These are phyloP conservation scores for Fraxinus albicans DNA, from an alignment of 305 asterid genomes.

Conservation along the genomic window DNA sequence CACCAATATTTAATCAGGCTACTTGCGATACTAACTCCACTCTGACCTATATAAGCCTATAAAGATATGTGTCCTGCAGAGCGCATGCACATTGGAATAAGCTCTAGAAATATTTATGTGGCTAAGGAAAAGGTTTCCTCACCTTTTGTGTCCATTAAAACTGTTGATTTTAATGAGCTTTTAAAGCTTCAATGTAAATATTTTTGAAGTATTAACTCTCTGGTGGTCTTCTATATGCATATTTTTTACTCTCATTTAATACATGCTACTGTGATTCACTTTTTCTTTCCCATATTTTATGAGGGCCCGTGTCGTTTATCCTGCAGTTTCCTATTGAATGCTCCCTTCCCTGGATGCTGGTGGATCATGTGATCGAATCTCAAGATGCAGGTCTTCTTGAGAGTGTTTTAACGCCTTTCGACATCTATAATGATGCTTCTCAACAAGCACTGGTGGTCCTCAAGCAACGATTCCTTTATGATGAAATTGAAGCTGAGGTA, in stretches of 20 bases:
- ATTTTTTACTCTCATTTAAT: constrained; percentile 1
- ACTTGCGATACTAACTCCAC: background rate
- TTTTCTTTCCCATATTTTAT: constrained; percentile 12
- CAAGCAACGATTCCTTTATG: constrained; percentile 96
- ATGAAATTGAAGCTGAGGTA: constrained; percentile 99
- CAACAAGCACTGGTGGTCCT: constrained; percentile 90
- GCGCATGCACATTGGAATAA: background rate
- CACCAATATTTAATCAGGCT: background rate
- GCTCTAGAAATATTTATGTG: constrained; percentile 7
- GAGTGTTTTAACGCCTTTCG: constrained; percentile 89
- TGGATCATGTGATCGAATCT: constrained; percentile 86
- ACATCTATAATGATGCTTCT: constrained; percentile 97
- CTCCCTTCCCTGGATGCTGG: constrained; percentile 99
- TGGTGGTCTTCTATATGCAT: background rate
- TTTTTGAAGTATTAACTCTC: constrained; percentile 2
- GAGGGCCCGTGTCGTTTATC: constrained; percentile 12
- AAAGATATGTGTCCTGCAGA: background rate
- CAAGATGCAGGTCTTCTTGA: constrained; percentile 83
- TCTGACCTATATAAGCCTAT: background rate
- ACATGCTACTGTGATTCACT: background rate
- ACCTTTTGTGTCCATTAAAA: background rate
- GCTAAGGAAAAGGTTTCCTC: background rate
- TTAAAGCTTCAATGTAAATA: background rate
- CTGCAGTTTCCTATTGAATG: constrained; percentile 97
- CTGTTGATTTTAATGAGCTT: background rate